Evolutionary conservation across 495 filamentous ascomycete genomes (phyloP), one percentile per base, ranked within the genome.

Genomic region (Talaromyces liani): DNA sequence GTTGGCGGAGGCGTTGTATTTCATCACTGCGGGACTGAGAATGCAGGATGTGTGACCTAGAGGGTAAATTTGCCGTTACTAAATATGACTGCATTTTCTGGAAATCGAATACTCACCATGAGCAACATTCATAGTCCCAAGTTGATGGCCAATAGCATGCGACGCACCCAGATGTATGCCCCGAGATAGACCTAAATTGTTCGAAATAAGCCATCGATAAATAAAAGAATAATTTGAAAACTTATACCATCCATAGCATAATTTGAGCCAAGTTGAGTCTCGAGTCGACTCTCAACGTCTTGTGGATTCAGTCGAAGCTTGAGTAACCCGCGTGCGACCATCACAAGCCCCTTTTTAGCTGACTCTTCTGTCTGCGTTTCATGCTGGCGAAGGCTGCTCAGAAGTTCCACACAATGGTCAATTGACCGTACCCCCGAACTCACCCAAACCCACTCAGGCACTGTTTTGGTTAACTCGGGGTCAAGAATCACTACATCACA

Each of bases 21-120:
- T 58, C 55, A 58, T 58, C 25, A 58, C 55, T n/a, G 55, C 55
- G 8, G 55, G 55, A 58, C 55, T 58, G 55, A 58, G 55, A 58
- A 58, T 58, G 55, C 55, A 58, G 24, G 55, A 58, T 18, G 55
- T 58, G 27, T 58, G 55, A 33, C 55, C 55, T 58, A 31, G 36
- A 58, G 55, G 4, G 27, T 27, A 27, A 3, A 3, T 27, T 27
- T 27, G 2, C 27, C 27, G 27, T 27, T 27, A 27, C 4, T 27
- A 27, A 27, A 27, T 27, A 27, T 27, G 4, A 5, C 4, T 27
- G 27, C 27, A 27, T 27, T 27, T 27, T 27, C 27, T 27, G 4
- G 29, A 9, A 9, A 33, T 33, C 27, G 9, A 58, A 33, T 33
- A 16, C 55, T 34, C 27, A 58, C 55, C 55, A 58, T 58, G 55